phyloP scores from a whole-genome alignment of 2,329 filamentous ascomycete genomes.

The Colletotrichum nymphaeae region DNA sequence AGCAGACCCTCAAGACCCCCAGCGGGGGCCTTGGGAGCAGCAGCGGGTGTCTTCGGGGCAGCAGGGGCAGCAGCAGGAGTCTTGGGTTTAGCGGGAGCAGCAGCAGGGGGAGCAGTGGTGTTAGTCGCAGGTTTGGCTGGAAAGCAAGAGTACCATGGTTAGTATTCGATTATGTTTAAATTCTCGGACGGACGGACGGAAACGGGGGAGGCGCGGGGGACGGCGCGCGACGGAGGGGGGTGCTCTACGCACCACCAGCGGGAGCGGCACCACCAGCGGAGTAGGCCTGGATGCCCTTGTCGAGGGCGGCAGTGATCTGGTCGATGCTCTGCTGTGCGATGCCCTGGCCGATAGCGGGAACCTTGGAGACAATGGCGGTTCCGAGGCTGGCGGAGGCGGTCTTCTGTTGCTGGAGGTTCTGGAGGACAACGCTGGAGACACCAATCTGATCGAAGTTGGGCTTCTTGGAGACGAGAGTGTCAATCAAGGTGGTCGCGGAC shows the following conservation, averaged over 20 bases:
- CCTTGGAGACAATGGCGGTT: conserved; percentile 40
- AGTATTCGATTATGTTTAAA: not conserved
- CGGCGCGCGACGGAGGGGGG: conserved; percentile 15
- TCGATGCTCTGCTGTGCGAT: conserved; percentile 41
- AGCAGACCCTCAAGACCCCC: conserved; percentile 17
- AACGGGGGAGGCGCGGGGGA: not conserved
- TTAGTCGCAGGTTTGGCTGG: conserved; percentile 12
- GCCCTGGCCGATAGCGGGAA: conserved; percentile 41
- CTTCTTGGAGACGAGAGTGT: conserved; percentile 40
- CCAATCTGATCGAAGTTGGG: conserved; percentile 41
- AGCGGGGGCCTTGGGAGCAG: conserved; percentile 10
- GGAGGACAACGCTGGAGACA: conserved; percentile 38
- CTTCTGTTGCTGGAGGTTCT: conserved; percentile 40
- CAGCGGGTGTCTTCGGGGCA: not conserved
- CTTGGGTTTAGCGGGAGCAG: conserved; percentile 4
- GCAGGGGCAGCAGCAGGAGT: not conserved
- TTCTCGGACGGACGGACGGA: not conserved
- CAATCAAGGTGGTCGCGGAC: conserved; percentile 37
- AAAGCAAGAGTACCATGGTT: conserved; percentile 6
- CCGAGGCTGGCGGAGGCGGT: conserved; percentile 34
- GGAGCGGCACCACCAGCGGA: conserved; percentile 1
- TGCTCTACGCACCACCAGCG: conserved; percentile 28
- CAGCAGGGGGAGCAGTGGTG: conserved; percentile 9
- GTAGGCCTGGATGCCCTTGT: conserved; percentile 37
- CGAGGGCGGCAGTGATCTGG: conserved; percentile 38